Base-by-base conservation (phyloP, 1,139 yeast species). In the Barnettozyma hawaiiensis region DNA sequence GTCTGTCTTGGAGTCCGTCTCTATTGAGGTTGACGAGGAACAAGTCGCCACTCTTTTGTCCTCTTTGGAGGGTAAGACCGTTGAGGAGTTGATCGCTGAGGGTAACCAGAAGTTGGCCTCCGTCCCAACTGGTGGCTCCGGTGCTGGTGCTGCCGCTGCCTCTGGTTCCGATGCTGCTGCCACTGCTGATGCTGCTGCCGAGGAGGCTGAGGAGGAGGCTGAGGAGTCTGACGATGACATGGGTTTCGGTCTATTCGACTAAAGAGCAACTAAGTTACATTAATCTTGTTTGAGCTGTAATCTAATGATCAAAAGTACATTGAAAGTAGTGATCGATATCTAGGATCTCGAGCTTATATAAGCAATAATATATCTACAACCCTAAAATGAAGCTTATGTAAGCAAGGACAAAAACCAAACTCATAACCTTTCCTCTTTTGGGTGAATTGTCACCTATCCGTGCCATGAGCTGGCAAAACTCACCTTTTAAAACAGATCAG, bases 171-270 rank as follows among this genome's bases (percentile, higher is more conserved):
- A 70, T 55, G 69, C 70, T 57, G 73, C 71, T 58, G 75, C 73
- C 55, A 71, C 74, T 54, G 75, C 71, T 55, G 76, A 67, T 48
- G 78, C 68, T 49, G 85, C 67, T 49, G 85, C 66, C 52, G 85
- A 66, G 49, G 85, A 65, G 49, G 83, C 66, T 53, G 82, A 69
- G 62, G 85, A 69, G 57, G 82, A 70, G 59, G 40, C 39, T 27
- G 76, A 70, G 63, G 73, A 66, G 65, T 69, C 74, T 54, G 89
- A 81, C 66, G 83, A 75, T 63, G 92, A 81, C 70, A 82, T 84
- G 90, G 92, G 90, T 61, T 80, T 83, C 83, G 92, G 92, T 75
- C 78, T 84, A 71, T 84, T 84, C 79, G 94, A 83, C 74, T 84
- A 83, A 71, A 60, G 49, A 34, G 36, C 34, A 41, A 35, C 32